These are phyloP conservation scores for Tulasnella sp. DNA, from an alignment of 768 basidiomycete species.

Conservation along the genomic window DNA sequence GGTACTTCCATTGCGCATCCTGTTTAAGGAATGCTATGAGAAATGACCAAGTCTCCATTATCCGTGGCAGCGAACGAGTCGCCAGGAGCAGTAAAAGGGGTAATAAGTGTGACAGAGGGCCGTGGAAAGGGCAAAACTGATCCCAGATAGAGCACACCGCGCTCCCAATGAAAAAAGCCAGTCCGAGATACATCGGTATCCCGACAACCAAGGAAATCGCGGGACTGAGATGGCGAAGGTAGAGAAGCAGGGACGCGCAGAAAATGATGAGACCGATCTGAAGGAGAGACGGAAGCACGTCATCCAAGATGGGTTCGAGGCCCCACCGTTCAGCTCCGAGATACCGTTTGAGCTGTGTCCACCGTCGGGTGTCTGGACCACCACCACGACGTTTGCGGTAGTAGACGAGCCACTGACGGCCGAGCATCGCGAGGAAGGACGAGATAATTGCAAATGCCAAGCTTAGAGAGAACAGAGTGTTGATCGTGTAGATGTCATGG, in stretches of 20 bases:
- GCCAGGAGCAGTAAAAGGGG: background rate
- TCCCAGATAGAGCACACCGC: background rate
- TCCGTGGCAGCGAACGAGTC: background rate
- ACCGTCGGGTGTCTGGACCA: background rate
- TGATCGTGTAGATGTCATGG: background rate
- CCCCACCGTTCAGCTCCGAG: background rate
- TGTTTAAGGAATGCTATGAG: background rate
- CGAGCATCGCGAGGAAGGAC: background rate
- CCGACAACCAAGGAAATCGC: background rate
- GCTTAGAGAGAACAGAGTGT: background rate
- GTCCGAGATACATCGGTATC: background rate
- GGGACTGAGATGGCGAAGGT: background rate
- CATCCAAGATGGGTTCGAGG: background rate
- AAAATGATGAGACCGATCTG: background rate
- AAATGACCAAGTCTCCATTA: background rate
- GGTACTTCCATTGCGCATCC: background rate
- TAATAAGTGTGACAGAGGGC: background rate
- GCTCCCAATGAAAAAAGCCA: background rate
- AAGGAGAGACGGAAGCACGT: background rate
- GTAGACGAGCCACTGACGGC: background rate
- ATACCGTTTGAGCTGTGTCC: background rate
- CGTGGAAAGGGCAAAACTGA: background rate
- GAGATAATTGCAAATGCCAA: conserved; percentile 5
- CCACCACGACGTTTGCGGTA: background rate
- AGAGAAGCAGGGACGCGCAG: background rate